Conservation (phyloP, 495 filamentous ascomycete species). For the Viridothelium virens region DNA sequence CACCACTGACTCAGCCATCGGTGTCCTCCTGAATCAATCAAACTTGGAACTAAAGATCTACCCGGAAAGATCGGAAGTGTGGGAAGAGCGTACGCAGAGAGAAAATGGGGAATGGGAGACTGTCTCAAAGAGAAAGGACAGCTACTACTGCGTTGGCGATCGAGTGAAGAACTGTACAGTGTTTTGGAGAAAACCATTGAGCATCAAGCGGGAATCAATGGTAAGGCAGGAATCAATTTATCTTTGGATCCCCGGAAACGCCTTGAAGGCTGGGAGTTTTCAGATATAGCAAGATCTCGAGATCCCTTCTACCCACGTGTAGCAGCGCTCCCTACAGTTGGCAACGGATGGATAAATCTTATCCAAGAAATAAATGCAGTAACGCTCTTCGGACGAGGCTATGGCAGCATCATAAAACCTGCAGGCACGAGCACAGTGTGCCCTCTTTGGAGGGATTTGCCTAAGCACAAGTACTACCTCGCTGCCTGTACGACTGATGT, state of each 20-base stretch:
- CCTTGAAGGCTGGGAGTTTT: conserved; percentile 37
- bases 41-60: conserved; percentile 1
- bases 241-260: conserved; percentile 14
- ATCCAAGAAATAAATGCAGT: conserved; percentile 30
- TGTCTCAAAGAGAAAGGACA: conserved; percentile 16
- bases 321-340: conserved; percentile 24
- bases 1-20: neutral
- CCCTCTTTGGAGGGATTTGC: conserved; percentile 23
- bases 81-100: conserved; percentile 11
- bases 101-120: conserved; percentile 9
- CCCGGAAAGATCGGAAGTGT: conserved; percentile 2
- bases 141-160: conserved; percentile 21
- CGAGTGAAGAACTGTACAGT: conserved; percentile 22
- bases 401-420: conserved; percentile 34
- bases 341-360: conserved; percentile 36
- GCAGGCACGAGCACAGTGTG: conserved; percentile 12
- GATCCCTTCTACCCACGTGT: conserved; percentile 28
- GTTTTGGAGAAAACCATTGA: conserved; percentile 6
- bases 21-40: neutral
- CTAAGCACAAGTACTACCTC: conserved; percentile 29
- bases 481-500: conserved; percentile 26
- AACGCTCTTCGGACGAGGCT: conserved; percentile 35
- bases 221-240: neutral
- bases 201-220: neutral
- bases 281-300: conserved; percentile 26